Evolutionary conservation across 2,329 filamentous ascomycete genomes (phyloP).

Genomic region (Endothia cerciana): DNA sequence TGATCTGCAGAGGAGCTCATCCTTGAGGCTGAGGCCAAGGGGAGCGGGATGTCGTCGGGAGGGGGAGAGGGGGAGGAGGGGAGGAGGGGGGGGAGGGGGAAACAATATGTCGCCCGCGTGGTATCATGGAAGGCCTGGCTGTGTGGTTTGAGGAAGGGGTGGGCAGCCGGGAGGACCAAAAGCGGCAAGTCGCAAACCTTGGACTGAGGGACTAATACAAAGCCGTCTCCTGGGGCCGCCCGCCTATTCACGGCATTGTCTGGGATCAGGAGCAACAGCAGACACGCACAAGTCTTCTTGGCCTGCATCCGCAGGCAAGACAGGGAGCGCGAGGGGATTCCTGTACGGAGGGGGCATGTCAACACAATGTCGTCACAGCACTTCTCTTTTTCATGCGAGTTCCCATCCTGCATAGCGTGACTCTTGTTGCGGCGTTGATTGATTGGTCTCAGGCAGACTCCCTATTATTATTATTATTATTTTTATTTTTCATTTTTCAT

Average conservation of each 20-base stretch:
- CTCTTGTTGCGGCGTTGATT: background rate
- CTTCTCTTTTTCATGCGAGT: background rate
- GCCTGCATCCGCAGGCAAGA: constrained; percentile 1
- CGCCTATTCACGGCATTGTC: background rate
- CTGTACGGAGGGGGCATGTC: background rate
- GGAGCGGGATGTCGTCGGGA: no score
- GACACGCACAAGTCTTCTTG: background rate
- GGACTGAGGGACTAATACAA: background rate
- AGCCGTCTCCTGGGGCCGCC: no score
- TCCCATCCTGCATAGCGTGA: background rate
- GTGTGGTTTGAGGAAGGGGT: background rate
- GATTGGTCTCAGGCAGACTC: constrained; percentile 3
- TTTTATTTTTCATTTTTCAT: no score
- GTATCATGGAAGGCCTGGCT: background rate
- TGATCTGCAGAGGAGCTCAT: constrained; percentile 34
- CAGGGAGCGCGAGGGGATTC: background rate
- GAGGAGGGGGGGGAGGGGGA: constrained; percentile 6
- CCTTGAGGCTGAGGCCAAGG: constrained; percentile 31
- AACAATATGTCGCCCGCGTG: background rate
- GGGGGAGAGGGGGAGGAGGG: constrained; percentile 12
- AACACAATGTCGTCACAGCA: background rate
- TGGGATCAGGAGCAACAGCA: background rate
- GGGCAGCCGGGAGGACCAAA: background rate
- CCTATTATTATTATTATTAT: no score
- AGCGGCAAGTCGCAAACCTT: constrained; percentile 4